These are phyloP conservation scores for Cyanidium caldarium DNA, from an alignment of 23 red algal genomes.

Conservation along the genomic window DNA sequence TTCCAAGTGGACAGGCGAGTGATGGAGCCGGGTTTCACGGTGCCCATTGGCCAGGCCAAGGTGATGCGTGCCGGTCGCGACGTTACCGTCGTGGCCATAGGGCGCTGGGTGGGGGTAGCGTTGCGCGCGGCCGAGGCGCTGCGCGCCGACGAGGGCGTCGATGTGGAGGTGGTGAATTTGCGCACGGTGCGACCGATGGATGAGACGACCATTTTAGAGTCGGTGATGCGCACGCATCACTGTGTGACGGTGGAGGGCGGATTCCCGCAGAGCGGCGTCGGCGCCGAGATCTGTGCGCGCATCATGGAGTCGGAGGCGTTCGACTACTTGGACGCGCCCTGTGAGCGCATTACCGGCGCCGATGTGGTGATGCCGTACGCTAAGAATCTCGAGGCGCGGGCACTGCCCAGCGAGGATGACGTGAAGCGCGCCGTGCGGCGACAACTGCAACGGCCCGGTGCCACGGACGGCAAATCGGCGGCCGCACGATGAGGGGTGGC, in stretches of 20 bases:
- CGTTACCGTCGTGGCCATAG: slow-evolving; percentile 68
- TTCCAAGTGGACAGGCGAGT: slow-evolving; percentile 59
- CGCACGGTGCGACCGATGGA: slow-evolving; percentile 92
- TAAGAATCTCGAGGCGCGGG: slow-evolving; percentile 54
- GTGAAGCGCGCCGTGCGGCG: slow-evolving; percentile 9
- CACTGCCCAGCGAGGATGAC: slow-evolving; percentile 12
- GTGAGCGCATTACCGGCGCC: slow-evolving; percentile 65
- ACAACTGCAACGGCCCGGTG: not conserved
- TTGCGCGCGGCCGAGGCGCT: slow-evolving; percentile 57
- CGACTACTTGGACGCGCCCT: slow-evolving; percentile 82
- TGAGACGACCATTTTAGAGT: slow-evolving; percentile 49
- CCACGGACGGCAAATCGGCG: too few relatives aligned
- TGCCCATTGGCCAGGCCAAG: slow-evolving; percentile 88
- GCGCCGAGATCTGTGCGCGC: slow-evolving; percentile 74
- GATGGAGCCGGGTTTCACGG: slow-evolving; percentile 57
- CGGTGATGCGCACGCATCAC: slow-evolving; percentile 79
- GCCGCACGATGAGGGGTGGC: too few relatives aligned
- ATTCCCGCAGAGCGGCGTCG: slow-evolving; percentile 81
- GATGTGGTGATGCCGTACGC: slow-evolving; percentile 96
- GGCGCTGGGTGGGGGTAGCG: slow-evolving; percentile 44
- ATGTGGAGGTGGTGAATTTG: slow-evolving; percentile 90
- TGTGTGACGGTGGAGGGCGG: slow-evolving; percentile 91
- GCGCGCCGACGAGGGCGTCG: slow-evolving; percentile 43
- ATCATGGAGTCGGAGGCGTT: slow-evolving; percentile 91
- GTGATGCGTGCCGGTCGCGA: slow-evolving; percentile 75